These are phyloP conservation scores for Aspergillus neotritici DNA, from an alignment of 2,329 filamentous ascomycete species.

Conservation along the genomic window DNA sequence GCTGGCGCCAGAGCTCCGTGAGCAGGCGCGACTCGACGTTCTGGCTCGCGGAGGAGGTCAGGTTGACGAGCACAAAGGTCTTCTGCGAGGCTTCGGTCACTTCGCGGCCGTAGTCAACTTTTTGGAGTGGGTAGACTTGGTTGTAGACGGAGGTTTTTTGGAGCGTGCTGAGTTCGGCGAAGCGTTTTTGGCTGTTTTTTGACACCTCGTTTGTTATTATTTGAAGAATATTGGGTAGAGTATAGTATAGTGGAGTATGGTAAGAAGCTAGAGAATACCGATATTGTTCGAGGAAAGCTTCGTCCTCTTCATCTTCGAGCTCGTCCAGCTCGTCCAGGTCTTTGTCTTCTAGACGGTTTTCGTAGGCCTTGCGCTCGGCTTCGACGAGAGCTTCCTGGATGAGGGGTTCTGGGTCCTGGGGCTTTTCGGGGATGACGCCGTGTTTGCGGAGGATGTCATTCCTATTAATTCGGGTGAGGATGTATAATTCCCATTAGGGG, in stretches of 20 bases:
- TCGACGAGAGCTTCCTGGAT: slow-evolving; percentile 91
- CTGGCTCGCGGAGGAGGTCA: slow-evolving; percentile 69
- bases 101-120: slow-evolving; percentile 85
- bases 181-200: slow-evolving; percentile 61
- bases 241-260: no score
- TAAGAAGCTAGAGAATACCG: slow-evolving; percentile 47
- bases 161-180: slow-evolving; percentile 72
- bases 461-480: slow-evolving; percentile 52
- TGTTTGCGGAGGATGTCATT: slow-evolving; percentile 98
- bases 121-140: slow-evolving; percentile 86
- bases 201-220: neutral
- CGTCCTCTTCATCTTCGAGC: slow-evolving; percentile 92
- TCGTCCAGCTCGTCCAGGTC: slow-evolving; percentile 90
- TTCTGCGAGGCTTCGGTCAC: slow-evolving; percentile 84
- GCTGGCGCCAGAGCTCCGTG: slow-evolving; percentile 76
- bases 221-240: no score
- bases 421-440: slow-evolving; percentile 95
- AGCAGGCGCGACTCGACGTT: slow-evolving; percentile 82
- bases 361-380: slow-evolving; percentile 75
- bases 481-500: slow-evolving; percentile 11
- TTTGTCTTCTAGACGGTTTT: slow-evolving; percentile 89
- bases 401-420: slow-evolving; percentile 87
- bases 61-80: slow-evolving; percentile 64
- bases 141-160: slow-evolving; percentile 76
- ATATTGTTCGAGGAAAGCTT: slow-evolving; percentile 82